These are phyloP conservation scores for Citrus medica DNA, from an alignment of 345 rosid genomes.

Conservation along the genomic window DNA sequence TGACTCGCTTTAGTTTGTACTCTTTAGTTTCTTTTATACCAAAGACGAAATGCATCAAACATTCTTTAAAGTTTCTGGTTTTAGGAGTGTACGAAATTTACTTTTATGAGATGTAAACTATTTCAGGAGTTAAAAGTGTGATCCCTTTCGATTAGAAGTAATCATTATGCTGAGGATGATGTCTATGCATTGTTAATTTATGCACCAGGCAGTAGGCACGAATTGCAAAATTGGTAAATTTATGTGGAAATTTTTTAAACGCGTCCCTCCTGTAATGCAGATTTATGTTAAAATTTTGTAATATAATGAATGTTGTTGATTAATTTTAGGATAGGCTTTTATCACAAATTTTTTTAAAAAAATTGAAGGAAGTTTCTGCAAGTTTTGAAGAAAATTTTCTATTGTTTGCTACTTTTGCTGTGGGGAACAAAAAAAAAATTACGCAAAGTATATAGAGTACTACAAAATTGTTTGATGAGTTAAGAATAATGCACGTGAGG, in stretches of 20 bases:
- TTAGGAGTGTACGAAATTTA: neutral
- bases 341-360: neutral
- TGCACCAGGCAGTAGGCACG: too few species aligned
- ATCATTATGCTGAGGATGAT: neutral
- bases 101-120: neutral
- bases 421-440: too few species aligned
- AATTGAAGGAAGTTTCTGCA: too few species aligned
- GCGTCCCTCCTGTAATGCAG: too few species aligned
- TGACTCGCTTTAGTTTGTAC: too few species aligned
- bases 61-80: neutral
- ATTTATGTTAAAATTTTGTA: too few species aligned
- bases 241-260: neutral
- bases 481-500: too few species aligned
- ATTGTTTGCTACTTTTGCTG: too few species aligned
- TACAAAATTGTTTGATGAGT: too few species aligned
- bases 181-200: too few species aligned
- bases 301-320: too few species aligned
- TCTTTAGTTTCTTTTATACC: neutral
- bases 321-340: neutral
- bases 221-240: neutral
- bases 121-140: neutral
- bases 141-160: neutral
- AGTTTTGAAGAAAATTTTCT: too few species aligned
- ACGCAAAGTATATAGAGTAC: rapidly evolving
- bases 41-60: neutral